A percentile compares a stretch with the other conserved stretches of the same genome.
Conservation (phyloP, 768 basidiomycete species). For the Naganishia randhawae region DNA sequence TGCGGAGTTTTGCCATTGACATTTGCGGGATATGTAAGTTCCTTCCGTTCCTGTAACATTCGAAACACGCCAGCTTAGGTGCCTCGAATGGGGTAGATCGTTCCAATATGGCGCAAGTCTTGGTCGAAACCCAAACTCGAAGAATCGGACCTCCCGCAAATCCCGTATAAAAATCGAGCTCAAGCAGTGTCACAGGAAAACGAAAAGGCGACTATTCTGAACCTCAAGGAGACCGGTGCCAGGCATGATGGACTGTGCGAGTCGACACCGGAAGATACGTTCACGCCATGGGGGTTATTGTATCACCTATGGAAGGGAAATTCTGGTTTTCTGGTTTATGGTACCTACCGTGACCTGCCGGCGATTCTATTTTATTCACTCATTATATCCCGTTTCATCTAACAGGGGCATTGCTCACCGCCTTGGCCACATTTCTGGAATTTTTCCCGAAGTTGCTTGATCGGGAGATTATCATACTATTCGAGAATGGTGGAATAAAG, state of each 20-base stretch:
- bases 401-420: background rate
- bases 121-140: constrained; percentile 4
- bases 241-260: too few relatives aligned
- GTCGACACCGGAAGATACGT: background rate
- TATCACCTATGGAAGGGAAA: background rate
- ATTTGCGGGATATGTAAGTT: background rate
- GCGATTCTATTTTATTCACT: background rate
- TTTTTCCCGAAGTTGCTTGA: constrained; percentile 5
- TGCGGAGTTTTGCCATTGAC: background rate
- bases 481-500: constrained; percentile 4
- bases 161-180: constrained; percentile 1
- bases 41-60: too few relatives aligned
- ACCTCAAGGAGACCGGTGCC: background rate
- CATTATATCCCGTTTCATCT: background rate
- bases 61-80: background rate
- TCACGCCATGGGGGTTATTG: constrained; percentile 11
- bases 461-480: background rate
- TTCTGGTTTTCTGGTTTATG: background rate
- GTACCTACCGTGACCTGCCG: background rate
- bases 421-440: background rate
- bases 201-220: background rate
- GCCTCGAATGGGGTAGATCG: background rate
- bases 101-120: constrained; percentile 20
- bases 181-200: background rate
- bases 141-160: constrained; percentile 12